Base-by-base conservation (phyloP, 768 basidiomycete genomes). In the Mycena pura region DNA sequence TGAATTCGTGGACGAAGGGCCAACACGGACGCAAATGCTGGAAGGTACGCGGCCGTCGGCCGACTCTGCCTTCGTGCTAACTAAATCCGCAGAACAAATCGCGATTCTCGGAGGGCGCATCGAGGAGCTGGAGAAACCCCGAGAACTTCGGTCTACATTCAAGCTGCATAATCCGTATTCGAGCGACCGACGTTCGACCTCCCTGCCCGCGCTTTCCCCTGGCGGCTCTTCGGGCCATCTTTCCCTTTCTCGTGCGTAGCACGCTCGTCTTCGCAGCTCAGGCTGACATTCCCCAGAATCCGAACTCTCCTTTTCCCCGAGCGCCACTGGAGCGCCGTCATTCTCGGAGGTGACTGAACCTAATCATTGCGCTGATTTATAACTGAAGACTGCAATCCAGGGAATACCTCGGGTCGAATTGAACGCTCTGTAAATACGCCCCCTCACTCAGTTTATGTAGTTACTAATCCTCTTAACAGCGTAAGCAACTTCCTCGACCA, bases 41-140 rank as follows among this genome's bases (percentile, higher is more conserved):
- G 64, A 65, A 54, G 60, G 64, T 62, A 25, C 15, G 32, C 3
- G 21, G 7, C 2, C 5, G 3, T n/a, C 15, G 13, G 6, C 34
- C n/a, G n/a, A n/a, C 24, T 9, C 7, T 14, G 31, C 32, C 15
- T 27, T 9, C n/a, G 2, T 4, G 14, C 19, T 3, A 9, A 29
- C 27, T 48, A 28, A 64, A 13, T 21, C 21, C 22, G 11, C 31
- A 63, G 77, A 79, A 19, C 71, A 82, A 10, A 68, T 83, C 11
- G 66, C 73, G 0, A 71, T 74, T 13, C 67, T 83, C 15, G 75
- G 74, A 60, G 70, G 72, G 21, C 76, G 81, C 21, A 71, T 83
- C 1, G 61, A 69, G 28, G 73, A 78, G 24, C 39, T 78, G 5
- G 73, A 77, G 55, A 56, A 74, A 46, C 74, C 77, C 0, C 65